A percentile compares a stretch with the other conserved stretches of the same genome.
phyloP scores from a whole-genome alignment of 805 yeast species.

The Candida nanaspora region DNA sequence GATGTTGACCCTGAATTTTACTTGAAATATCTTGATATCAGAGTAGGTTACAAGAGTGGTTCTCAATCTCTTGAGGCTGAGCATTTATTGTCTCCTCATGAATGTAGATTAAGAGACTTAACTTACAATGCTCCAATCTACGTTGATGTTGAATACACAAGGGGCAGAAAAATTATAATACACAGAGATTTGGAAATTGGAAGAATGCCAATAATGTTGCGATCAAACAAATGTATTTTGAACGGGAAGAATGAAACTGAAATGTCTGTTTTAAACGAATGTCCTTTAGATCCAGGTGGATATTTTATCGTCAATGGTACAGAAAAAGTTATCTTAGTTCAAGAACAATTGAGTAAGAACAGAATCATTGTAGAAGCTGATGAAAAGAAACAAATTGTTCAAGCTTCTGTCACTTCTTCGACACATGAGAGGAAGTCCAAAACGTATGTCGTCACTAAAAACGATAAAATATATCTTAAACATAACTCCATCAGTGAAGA shows the following conservation, averaged over 20 bases:
- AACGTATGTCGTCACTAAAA: slow-evolving; percentile 90
- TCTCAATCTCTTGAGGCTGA: slow-evolving; percentile 40
- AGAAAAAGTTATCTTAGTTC: slow-evolving; percentile 92
- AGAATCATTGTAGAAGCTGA: slow-evolving; percentile 98
- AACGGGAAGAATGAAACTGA: slow-evolving; percentile 68
- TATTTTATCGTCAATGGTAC: slow-evolving; percentile 97
- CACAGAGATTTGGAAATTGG: slow-evolving; percentile 92
- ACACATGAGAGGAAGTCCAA: slow-evolving; percentile 98
- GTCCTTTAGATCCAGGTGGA: slow-evolving; percentile 99
- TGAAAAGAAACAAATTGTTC: slow-evolving; percentile 87
- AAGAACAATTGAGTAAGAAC: slow-evolving; percentile 93
- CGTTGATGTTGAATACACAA: slow-evolving; percentile 94
- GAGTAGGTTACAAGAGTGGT: slow-evolving; percentile 79
- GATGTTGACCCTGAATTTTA: slow-evolving; percentile 98
- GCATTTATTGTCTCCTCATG: slow-evolving; percentile 80
- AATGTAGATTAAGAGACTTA: slow-evolving; percentile 88
- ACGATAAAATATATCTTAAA: slow-evolving; percentile 81
- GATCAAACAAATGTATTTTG: slow-evolving; percentile 86
- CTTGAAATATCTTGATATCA: slow-evolving; percentile 83
- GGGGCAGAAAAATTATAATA: slow-evolving; percentile 88
- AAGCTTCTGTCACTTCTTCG: slow-evolving; percentile 95
- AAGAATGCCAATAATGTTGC: slow-evolving; percentile 96
- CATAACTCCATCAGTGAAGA: slow-evolving; percentile 96
- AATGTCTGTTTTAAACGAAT: slow-evolving; percentile 87
- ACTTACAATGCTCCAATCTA: slow-evolving; percentile 93